Evolutionary conservation across 169 alveolate species (phyloP), one percentile per base, ranked within the genome.

Genomic region (Eimeria tenella): DNA sequence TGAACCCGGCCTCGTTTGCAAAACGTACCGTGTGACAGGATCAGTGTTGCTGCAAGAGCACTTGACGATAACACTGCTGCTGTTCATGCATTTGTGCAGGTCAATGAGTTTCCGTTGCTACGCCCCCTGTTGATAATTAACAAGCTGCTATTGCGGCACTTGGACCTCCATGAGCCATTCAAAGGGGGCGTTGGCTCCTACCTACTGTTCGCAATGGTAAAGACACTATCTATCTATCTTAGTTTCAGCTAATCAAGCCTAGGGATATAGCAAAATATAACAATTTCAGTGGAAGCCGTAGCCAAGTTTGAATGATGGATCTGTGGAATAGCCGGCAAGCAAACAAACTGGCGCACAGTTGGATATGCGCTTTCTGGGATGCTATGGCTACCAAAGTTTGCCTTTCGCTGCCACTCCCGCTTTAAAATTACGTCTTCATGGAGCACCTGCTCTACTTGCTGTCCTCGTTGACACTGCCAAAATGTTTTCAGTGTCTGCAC

Each of bases 161-260:
- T 56, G 89, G 73, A 70, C 17, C 65, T 95, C 7, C 95, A 93
- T 68, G 96, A 96, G 70, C 94, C 97, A 13, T 94, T 93, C 74
- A 89, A 79, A 19, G 97, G 97, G 13, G 97, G 97, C 19, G 93
- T 96, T 68, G 97, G 97, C 42, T 94, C 97, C 10, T 96, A 94
- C 70, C 81, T 95, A 21, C 95, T 94, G 63, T 96, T 96, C 55
- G 90, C 94, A 19, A 77, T 95, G 84, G 96, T 90, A 31, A 60
- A 5, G n/a, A 13, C 42, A 31, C 42, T 31, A 31, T 31, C 25
- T 10, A 70, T 25, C 25, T n/a, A 10, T 9, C 60, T 23, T 8
- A 6, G 49, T 17, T 65, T 31, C 42, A 15, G 49, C 17, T n/a
- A 8, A 3, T 65, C 25, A 8, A 10, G 17, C 42, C 21, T 8